Conservation (phyloP, 2,329 filamentous ascomycete genomes). For the Westerdykella ornata region DNA sequence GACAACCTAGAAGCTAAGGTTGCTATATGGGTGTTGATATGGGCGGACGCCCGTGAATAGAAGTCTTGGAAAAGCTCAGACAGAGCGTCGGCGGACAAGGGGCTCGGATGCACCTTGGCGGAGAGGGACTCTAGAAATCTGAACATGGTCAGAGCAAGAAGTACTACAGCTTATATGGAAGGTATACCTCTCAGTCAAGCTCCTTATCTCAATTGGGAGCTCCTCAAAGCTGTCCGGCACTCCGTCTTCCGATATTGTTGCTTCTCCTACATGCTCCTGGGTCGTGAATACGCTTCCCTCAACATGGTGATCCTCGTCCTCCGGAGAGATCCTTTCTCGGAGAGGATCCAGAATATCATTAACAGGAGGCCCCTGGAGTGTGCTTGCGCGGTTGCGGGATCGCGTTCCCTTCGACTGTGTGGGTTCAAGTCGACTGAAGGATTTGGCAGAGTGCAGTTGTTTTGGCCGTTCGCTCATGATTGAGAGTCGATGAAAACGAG, state of each 20-base stretch:
- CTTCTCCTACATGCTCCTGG: conserved; percentile 31
- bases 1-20: conserved; percentile 68
- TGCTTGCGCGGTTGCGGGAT: conserved; percentile 42
- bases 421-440: conserved; percentile 46
- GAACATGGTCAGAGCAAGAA: conserved; percentile 8
- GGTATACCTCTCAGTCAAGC: conserved; percentile 72
- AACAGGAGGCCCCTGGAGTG: conserved; percentile 40
- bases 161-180: not conserved
- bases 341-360: conserved; percentile 41
- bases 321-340: conserved; percentile 31
- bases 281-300: conserved; percentile 40
- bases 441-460: conserved; percentile 40
- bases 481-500: conserved; percentile 2
- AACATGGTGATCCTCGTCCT: conserved; percentile 26
- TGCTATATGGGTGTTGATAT: conserved; percentile 82
- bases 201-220: conserved; percentile 87
- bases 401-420: conserved; percentile 25
- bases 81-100: conserved; percentile 74
- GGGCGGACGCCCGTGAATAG: conserved; percentile 70
- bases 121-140: conserved; percentile 88
- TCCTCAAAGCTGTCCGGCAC: conserved; percentile 70
- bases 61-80: conserved; percentile 92
- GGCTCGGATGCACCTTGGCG: conserved; percentile 77
- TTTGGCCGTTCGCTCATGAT: conserved; percentile 30
- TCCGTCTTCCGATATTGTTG: conserved; percentile 23